Percentiles rank a stretch among this genome's conserved stretches.
phyloP scores from a whole-genome alignment of 768 basidiomycete species.

The Macrolepiota albuminosa region DNA sequence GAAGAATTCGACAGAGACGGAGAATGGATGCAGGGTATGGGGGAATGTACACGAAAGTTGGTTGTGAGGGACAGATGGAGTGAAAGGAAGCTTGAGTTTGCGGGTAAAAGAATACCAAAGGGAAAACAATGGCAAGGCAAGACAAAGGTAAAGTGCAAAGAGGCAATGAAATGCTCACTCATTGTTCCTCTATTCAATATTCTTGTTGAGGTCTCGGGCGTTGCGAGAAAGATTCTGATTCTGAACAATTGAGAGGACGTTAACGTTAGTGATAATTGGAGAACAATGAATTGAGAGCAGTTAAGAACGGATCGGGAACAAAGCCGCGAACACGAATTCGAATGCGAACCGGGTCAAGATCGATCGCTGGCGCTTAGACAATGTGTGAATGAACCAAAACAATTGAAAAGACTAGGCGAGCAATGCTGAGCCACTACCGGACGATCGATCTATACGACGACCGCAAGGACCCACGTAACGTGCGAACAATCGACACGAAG shows the following conservation, averaged over 20 bases:
- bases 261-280: not conserved
- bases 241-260: not conserved
- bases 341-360: not conserved
- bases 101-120: not conserved
- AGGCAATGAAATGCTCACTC: not conserved
- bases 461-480: not conserved
- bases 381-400: not conserved
- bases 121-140: not conserved
- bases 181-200: not conserved
- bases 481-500: not conserved
- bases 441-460: not conserved
- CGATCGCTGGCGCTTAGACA: not conserved
- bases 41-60: slow-evolving; percentile 12
- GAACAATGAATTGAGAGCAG: not conserved
- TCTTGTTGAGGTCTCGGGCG: not conserved
- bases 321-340: not conserved
- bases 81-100: not conserved
- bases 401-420: not conserved
- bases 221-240: not conserved
- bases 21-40: not conserved
- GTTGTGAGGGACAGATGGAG: not conserved
- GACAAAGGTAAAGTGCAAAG: not conserved
- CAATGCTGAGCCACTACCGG: not conserved
- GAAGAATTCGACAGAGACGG: not conserved
- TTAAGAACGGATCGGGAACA: not conserved